phyloP scores from a whole-genome alignment of 2,329 filamentous ascomycete species.

The Fusarium redolens region DNA sequence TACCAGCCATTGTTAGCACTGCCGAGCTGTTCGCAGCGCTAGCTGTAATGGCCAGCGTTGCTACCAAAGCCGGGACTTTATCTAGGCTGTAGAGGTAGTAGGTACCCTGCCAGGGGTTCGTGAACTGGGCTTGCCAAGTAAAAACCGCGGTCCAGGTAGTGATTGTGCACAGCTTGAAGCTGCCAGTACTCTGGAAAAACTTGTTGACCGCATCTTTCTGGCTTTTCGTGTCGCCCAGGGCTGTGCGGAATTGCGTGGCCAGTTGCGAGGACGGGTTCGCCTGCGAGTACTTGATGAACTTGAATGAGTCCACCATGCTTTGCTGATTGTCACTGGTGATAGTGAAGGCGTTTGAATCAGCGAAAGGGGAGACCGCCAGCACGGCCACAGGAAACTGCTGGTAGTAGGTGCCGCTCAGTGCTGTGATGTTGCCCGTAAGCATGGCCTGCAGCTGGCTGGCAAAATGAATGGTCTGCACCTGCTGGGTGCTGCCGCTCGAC shows the following conservation, averaged over 20 bases:
- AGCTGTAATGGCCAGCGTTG: background rate
- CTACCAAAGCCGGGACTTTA: background rate
- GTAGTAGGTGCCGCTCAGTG: background rate
- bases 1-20: background rate
- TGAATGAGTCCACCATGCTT: constrained; percentile 1
- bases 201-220: background rate
- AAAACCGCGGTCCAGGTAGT: background rate
- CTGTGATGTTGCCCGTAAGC: background rate
- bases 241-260: background rate
- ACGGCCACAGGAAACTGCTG: background rate
- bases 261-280: background rate
- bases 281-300: constrained; percentile 9
- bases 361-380: rapidly evolving
- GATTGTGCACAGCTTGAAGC: background rate
- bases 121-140: constrained; percentile 4
- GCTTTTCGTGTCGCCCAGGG: background rate
- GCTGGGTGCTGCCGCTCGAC: background rate
- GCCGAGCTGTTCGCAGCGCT: background rate
- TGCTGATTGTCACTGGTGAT: background rate
- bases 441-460: constrained; percentile 1
- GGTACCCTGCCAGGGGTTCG: constrained; percentile 3
- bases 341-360: background rate
- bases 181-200: background rate
- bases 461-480: background rate
- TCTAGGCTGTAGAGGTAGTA: background rate